Evolutionary conservation across 257 asterid genomes (phyloP), one percentile per base, ranked within the genome.

Genomic region (Asclepias syriaca): DNA sequence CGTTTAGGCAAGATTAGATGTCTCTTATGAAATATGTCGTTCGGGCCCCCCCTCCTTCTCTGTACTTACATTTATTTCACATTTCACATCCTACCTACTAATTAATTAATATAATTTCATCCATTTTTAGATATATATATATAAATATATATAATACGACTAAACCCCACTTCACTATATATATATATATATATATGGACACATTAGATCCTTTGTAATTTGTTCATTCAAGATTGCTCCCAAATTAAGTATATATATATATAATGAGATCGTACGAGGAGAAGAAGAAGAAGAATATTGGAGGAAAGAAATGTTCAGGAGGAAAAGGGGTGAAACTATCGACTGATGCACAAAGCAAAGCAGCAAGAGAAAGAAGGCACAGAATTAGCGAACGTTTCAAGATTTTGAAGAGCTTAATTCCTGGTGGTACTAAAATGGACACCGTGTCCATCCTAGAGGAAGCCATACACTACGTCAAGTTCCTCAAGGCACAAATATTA

Each of bases 301-400:
- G 70, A 3, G 75, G 48, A 14, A 55, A 57, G 22, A 66, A 45
- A 19, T 27, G 14, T 27, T 13, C 39, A 48, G 27, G 27, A 24
- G 66, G 82, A 59, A 77, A 72, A 48, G 68, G 76, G 21, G 34
- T 72, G 87, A 89, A 77, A 81, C 81, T 91, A 39, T 91, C 97
- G 10, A 86, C 96, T 3, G 95, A 89, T 77, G 96, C 95, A 9
- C 97, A 91, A 65, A 89, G 93, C 69, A 85, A 89, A 46, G 97
- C 97, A 54, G 96, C 96, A 24, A 79, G 95, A 61, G 87, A 77
- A 84, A 85, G 97, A 75, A 83, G 97, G 83, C 97, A 86, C 81
- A 83, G 90, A 49, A 89, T 91, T 66, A 91, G 96, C 72, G 90
- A 91, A 69, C 63, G 96, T 72, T 89, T 91, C 91, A 89, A 89